Conservation (phyloP, 768 basidiomycete genomes). For the Pleurotus tuoliensis region DNA sequence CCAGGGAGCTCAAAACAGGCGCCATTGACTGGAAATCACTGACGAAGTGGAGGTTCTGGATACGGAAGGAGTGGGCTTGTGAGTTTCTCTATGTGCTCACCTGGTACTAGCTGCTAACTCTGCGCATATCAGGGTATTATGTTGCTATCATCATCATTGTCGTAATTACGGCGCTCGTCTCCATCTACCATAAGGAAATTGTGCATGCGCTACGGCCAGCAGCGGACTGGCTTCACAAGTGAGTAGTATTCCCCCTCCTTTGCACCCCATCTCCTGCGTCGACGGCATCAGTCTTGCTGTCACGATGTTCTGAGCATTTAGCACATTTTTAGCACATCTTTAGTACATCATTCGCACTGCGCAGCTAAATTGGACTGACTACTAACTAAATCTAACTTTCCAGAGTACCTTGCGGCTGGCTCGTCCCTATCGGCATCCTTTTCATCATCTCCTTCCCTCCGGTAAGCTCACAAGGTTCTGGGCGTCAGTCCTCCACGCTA, state of each 20-base stretch:
- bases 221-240: constrained; percentile 64
- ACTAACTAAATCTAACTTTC: background rate
- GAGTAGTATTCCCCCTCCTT: constrained; percentile 19
- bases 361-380: background rate
- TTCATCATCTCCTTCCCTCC: constrained; percentile 89
- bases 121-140: constrained; percentile 41
- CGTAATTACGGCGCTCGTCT: constrained; percentile 48
- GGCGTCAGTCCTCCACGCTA: background rate
- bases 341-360: background rate
- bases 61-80: constrained; percentile 57
- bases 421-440: constrained; percentile 76
- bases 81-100: constrained; percentile 21
- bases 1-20: constrained; percentile 29
- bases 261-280: constrained; percentile 1
- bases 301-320: background rate
- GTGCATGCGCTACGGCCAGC: constrained; percentile 64
- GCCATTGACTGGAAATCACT: constrained; percentile 44
- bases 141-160: constrained; percentile 43
- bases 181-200: constrained; percentile 68
- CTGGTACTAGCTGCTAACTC: background rate
- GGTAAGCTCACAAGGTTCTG: constrained; percentile 28
- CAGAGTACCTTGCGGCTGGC: constrained; percentile 59
- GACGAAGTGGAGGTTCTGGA: constrained; percentile 45
- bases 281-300: background rate
- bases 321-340: background rate